A percentile compares a stretch with the other conserved stretches of the same genome.
These are phyloP conservation scores for Mycena galopus DNA, from an alignment of 768 basidiomycete genomes.

Conservation along the genomic window DNA sequence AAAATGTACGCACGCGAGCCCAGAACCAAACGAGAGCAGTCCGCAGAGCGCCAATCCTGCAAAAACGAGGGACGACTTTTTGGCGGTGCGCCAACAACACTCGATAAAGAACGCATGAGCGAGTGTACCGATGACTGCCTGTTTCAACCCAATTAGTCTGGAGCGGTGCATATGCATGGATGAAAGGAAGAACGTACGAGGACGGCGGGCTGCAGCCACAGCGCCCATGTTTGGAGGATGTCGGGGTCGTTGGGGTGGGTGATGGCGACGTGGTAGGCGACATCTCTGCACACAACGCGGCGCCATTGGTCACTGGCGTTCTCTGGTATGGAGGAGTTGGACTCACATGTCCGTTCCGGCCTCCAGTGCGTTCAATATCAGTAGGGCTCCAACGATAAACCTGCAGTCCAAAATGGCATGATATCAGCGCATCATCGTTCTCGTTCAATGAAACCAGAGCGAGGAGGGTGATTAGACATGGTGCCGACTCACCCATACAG, in stretches of 20 bases:
- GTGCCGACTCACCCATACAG: too few species aligned
- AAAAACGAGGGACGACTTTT: background rate
- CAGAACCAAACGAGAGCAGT: conserved; percentile 12
- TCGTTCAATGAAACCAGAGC: too few species aligned
- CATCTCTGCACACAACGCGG: background rate
- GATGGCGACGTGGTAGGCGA: background rate
- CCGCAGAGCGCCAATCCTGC: background rate
- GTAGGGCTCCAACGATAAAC: background rate
- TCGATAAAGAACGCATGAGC: background rate
- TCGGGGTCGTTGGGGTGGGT: conserved; percentile 4
- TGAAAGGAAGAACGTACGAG: background rate
- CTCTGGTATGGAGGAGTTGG: background rate
- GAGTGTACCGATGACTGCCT: background rate
- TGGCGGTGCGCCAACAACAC: background rate
- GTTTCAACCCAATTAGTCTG: too few species aligned
- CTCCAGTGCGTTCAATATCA: background rate
- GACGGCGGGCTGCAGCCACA: conserved; percentile 25
- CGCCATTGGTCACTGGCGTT: too few species aligned
- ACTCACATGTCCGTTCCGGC: background rate
- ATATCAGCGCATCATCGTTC: too few species aligned
- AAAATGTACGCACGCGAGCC: conserved; percentile 1
- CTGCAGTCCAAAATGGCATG: too few species aligned
- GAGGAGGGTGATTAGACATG: too few species aligned
- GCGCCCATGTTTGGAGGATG: conserved; percentile 27
- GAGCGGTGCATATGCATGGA: too few species aligned